Conservation (phyloP, 352 stramenopile species). For the Phytophthora hibernalis region DNA sequence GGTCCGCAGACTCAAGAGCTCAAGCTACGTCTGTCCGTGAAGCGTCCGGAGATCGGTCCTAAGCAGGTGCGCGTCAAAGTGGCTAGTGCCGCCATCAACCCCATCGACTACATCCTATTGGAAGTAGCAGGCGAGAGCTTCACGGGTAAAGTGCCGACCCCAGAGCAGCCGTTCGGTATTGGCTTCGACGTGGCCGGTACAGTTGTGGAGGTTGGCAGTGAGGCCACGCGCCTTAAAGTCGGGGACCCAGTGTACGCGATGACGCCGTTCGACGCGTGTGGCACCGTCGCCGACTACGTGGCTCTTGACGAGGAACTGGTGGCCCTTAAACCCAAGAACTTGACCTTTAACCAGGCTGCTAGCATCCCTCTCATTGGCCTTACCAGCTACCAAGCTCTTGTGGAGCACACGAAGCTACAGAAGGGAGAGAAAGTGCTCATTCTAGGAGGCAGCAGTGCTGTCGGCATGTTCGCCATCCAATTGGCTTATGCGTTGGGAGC, state of each 20-base stretch:
- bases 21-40: constrained; percentile 33
- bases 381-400: constrained; percentile 50
- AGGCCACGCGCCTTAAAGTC: constrained; percentile 21
- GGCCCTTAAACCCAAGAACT: constrained; percentile 48
- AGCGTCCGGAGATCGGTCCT: constrained; percentile 12
- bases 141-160: constrained; percentile 22
- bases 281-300: constrained; percentile 47
- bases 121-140: constrained; percentile 20
- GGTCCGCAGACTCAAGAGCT: constrained; percentile 29
- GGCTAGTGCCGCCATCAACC: constrained; percentile 37
- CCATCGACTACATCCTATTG: constrained; percentile 39
- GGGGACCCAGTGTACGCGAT: constrained; percentile 42
- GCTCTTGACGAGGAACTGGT: constrained; percentile 42
- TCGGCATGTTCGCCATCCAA: constrained; percentile 53
- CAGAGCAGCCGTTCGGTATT: constrained; percentile 26
- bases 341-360: constrained; percentile 52
- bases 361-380: constrained; percentile 40
- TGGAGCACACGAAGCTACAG: constrained; percentile 45
- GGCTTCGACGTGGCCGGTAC: constrained; percentile 35
- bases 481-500: constrained; percentile 43
- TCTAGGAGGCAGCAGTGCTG: constrained; percentile 46
- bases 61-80: constrained; percentile 50
- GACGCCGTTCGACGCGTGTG: constrained; percentile 25
- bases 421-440: constrained; percentile 55
- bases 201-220: constrained; percentile 33